These are phyloP conservation scores for Cladochytrium tenue DNA, from an alignment of 371 early-diverging fungal genomes.

Conservation along the genomic window DNA sequence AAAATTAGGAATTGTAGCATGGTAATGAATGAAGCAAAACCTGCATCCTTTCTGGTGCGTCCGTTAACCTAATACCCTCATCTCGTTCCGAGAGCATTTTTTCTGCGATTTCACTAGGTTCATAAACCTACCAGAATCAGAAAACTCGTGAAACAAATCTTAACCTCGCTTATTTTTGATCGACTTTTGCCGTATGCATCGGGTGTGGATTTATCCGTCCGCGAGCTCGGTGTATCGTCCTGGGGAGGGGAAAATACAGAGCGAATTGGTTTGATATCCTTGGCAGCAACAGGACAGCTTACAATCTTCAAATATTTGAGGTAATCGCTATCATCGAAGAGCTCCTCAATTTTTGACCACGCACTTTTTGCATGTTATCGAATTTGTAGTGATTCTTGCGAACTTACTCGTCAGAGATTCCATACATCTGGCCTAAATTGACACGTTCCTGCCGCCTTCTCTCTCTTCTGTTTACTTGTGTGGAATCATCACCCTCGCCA, in stretches of 20 bases:
- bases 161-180: constrained; percentile 17
- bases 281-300: no score
- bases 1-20: constrained; percentile 42
- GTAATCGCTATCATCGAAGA: constrained; percentile 90
- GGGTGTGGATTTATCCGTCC: no score
- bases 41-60: constrained; percentile 93
- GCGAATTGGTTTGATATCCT: no score
- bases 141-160: neutral
- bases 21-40: constrained; percentile 14
- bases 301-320: neutral
- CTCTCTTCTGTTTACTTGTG: constrained; percentile 36
- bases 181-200: no score
- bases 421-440: constrained; percentile 27
- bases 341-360: constrained; percentile 80
- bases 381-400: neutral
- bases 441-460: constrained; percentile 16
- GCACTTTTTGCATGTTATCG: constrained; percentile 48
- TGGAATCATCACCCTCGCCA: constrained; percentile 45
- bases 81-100: constrained; percentile 91
- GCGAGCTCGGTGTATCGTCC: no score
- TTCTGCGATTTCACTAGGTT: constrained; percentile 85
- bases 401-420: constrained; percentile 41
- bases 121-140: constrained; percentile 70
- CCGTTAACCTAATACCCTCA: constrained; percentile 81
- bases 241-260: no score